These are phyloP conservation scores for Epichloe elymi DNA, from an alignment of 2,329 filamentous ascomycete species.

Conservation along the genomic window DNA sequence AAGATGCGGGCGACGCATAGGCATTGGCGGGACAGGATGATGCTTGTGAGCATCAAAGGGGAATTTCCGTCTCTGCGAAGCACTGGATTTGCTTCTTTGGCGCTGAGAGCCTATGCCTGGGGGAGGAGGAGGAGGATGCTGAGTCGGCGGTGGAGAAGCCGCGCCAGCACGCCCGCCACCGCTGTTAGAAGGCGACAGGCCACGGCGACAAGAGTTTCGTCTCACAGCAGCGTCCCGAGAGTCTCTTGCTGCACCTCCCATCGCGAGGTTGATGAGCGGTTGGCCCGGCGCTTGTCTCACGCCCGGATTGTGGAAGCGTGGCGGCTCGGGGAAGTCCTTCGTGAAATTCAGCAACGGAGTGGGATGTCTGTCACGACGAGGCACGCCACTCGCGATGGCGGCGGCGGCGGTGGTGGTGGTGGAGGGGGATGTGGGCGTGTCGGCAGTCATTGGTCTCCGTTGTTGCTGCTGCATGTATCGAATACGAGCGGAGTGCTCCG, in stretches of 20 bases:
- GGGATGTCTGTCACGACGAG: conserved; percentile 24
- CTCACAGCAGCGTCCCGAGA: conserved; percentile 2
- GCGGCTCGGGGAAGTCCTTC: conserved; percentile 47
- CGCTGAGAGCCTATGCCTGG: background rate
- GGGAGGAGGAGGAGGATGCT: conserved; percentile 11
- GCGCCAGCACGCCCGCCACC: background rate
- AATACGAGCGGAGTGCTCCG: conserved; percentile 24
- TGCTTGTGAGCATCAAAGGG: conserved; percentile 1
- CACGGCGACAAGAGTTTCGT: conserved; percentile 5
- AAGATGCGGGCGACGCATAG: conserved; percentile 11
- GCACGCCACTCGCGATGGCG: background rate
- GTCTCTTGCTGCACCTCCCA: conserved; percentile 12
- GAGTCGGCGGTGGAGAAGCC: conserved; percentile 12
- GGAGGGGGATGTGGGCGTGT: conserved; percentile 3
- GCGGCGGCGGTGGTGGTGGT: background rate
- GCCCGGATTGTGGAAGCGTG: conserved; percentile 35
- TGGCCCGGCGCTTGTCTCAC: conserved; percentile 24
- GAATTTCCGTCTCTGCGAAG: conserved; percentile 1
- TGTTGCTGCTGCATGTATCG: conserved; percentile 11
- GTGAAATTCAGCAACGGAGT: conserved; percentile 54
- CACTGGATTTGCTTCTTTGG: background rate
- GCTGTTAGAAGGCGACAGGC: conserved; percentile 1
- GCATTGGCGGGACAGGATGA: conserved; percentile 15
- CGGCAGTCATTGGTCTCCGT: conserved; percentile 15
- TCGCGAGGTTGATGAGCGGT: conserved; percentile 35